Conservation (phyloP, 345 rosid genomes). For the Citrus trifoliata region DNA sequence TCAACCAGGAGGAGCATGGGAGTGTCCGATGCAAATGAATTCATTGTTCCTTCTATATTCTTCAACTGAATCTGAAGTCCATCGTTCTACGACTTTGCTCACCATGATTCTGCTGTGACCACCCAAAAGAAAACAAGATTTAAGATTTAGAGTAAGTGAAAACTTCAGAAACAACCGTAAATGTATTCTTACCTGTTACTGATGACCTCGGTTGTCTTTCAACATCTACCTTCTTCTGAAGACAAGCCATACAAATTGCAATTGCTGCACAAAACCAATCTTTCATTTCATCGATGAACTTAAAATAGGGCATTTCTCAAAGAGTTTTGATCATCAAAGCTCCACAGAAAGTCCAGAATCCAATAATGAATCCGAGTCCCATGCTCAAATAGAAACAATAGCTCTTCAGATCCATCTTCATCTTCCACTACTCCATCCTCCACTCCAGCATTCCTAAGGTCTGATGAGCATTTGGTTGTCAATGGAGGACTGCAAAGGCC, state of each 20-base stretch:
- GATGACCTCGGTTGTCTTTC: background rate
- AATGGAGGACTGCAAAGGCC: constrained; percentile 25
- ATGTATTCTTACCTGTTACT: background rate
- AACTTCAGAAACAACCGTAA: background rate
- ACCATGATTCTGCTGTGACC: background rate
- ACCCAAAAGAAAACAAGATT: background rate
- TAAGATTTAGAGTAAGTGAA: background rate
- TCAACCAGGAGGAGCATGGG: background rate
- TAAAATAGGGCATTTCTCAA: constrained; percentile 25
- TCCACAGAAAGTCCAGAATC: constrained; percentile 21
- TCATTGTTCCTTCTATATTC: background rate
- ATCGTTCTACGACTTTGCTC: background rate
- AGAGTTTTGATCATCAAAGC: constrained; percentile 10
- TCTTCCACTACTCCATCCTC: background rate
- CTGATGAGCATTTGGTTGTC: constrained; percentile 2
- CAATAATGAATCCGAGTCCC: constrained; percentile 24
- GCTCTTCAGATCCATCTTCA: background rate
- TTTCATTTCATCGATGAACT: constrained; percentile 17
- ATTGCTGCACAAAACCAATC: constrained; percentile 1
- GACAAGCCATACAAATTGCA: background rate
- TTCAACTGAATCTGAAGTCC: background rate
- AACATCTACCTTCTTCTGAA: background rate
- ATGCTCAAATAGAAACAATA: constrained; percentile 26
- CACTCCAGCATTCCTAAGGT: background rate
- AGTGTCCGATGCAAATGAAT: background rate